Percentiles rank a stretch among this genome's conserved stretches.
These are phyloP conservation scores for Umbilicus rupestris DNA, from an alignment of 164 flowering plant species.

Conservation along the genomic window DNA sequence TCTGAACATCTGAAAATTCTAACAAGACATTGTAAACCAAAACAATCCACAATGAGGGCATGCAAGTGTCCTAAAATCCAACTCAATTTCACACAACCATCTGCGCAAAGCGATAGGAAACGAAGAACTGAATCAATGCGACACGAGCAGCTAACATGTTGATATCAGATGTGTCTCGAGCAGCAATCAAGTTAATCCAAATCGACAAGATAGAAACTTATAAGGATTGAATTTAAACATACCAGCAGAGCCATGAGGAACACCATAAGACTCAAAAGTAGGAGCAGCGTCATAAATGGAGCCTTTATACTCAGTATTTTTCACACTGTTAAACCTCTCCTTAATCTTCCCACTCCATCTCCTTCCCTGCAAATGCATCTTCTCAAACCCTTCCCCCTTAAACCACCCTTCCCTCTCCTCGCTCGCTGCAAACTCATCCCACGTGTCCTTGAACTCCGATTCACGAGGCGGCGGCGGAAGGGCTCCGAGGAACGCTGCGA, in stretches of 20 bases:
- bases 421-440: constrained; percentile 53
- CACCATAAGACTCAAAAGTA: constrained; percentile 80
- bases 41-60: too few relatives aligned
- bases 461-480: constrained; percentile 53
- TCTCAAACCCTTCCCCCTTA: constrained; percentile 63
- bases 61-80: too few relatives aligned
- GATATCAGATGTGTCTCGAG: too few relatives aligned
- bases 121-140: too few relatives aligned
- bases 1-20: too few relatives aligned
- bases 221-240: constrained; percentile 4
- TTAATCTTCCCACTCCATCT: constrained; percentile 76
- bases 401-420: constrained; percentile 94
- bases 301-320: constrained; percentile 58
- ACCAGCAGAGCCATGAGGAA: constrained; percentile 92
- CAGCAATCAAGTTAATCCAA: too few relatives aligned
- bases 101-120: too few relatives aligned
- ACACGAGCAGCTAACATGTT: too few relatives aligned
- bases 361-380: constrained; percentile 83
- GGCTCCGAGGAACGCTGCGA: constrained; percentile 64
- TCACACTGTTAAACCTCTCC: constrained; percentile 36
- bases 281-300: constrained; percentile 85
- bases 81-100: too few relatives aligned
- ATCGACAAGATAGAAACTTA: too few relatives aligned
- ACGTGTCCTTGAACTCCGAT: constrained; percentile 44
- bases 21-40: too few relatives aligned